Percentiles rank a stretch among this genome's conserved stretches.
These are phyloP conservation scores for Psilocybe mexicana DNA, from an alignment of 1,284 basidiomycete genomes.

Conservation along the genomic window DNA sequence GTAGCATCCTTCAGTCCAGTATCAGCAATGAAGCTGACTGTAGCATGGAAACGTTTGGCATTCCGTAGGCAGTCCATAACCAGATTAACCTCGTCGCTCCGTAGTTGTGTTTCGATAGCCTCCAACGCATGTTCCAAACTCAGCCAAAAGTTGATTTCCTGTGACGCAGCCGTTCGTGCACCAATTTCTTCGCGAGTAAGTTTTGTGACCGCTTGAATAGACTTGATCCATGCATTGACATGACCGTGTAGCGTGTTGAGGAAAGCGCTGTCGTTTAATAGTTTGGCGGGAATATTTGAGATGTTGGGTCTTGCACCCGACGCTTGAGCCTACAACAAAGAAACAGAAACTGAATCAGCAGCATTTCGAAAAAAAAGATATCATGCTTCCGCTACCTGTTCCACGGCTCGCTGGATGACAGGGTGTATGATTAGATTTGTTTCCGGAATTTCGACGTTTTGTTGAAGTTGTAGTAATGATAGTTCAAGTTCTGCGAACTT, in stretches of 20 bases:
- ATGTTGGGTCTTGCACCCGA: conserved; percentile 67
- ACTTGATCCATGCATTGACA: conserved; percentile 98
- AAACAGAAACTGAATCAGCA: conserved; percentile 3
- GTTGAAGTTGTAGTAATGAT: conserved; percentile 94
- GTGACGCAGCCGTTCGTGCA: conserved; percentile 94
- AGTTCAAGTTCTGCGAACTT: conserved; percentile 98
- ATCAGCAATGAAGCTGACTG: conserved; percentile 97
- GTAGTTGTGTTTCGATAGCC: conserved; percentile 88
- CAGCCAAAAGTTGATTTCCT: conserved; percentile 99
- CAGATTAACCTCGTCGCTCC: conserved; percentile 91
- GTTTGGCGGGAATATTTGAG: conserved; percentile 71
- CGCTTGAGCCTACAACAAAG: conserved; percentile 48
- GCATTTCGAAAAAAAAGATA: background rate
- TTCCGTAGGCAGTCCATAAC: conserved; percentile 95
- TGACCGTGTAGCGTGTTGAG: conserved; percentile 93
- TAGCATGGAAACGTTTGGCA: conserved; percentile 96
- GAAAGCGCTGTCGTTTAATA: conserved; percentile 87
- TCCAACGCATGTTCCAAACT: conserved; percentile 93
- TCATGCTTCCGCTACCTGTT: conserved; percentile 64
- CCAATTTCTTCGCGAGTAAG: conserved; percentile 91
- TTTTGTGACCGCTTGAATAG: conserved; percentile 96
- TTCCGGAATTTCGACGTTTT: conserved; percentile 99
- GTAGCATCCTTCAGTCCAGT: conserved; percentile 94
- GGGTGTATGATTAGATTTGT: conserved; percentile 93
- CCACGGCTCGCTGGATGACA: conserved; percentile 85